These are phyloP conservation scores for Penicillium riverlandense DNA, from an alignment of 495 filamentous ascomycete species.

Conservation along the genomic window DNA sequence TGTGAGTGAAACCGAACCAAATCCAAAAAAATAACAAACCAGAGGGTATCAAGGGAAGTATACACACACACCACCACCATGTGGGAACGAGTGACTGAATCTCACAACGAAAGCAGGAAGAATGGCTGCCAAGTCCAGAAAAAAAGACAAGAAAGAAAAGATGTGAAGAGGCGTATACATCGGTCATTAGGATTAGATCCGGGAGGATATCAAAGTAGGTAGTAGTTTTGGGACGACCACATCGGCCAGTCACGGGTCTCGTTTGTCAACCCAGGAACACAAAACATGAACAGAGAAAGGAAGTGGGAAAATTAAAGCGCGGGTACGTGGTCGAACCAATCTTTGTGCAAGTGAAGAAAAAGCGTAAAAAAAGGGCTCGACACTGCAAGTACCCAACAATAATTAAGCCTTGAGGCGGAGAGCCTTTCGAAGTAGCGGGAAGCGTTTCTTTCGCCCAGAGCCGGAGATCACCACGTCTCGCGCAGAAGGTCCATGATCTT, in stretches of 20 bases:
- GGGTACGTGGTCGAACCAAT: not conserved
- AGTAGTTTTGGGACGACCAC: too few species aligned
- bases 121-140: not conserved
- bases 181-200: conserved; percentile 24
- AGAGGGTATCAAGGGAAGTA: not conserved
- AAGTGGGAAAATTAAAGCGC: not conserved
- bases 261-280: not conserved
- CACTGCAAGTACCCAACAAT: not conserved
- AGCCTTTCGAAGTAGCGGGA: conserved; percentile 40
- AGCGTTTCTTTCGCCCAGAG: conserved; percentile 44
- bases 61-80: too few species aligned
- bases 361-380: not conserved
- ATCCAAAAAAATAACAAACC: not conserved
- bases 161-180: conserved; percentile 6
- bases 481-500: conserved; percentile 7
- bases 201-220: conserved; percentile 4
- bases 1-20: not conserved
- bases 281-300: not conserved
- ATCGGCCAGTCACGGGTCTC: too few species aligned
- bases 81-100: too few species aligned
- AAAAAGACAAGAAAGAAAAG: not conserved
- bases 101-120: too few species aligned
- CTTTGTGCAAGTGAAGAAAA: not conserved
- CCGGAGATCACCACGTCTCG: conserved; percentile 30
- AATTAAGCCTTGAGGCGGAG: conserved; percentile 36